phyloP scores from a whole-genome alignment of 1,284 basidiomycete species.

The Puccinia polysora region DNA sequence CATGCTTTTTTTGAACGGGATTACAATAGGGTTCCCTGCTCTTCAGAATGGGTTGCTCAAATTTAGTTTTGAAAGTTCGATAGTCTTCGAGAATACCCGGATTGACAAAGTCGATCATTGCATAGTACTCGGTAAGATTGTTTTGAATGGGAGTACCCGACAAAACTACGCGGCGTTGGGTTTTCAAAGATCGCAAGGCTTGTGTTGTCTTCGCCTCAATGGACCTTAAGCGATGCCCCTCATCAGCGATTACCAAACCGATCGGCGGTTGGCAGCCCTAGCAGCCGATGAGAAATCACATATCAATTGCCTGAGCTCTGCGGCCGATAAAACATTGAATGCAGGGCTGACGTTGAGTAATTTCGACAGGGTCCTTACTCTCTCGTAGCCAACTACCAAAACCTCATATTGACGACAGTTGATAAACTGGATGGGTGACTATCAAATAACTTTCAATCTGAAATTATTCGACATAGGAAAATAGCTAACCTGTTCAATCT shows the following conservation, averaged over 20 bases:
- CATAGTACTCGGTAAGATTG: slow-evolving; percentile 87
- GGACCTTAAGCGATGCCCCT: slow-evolving; percentile 92
- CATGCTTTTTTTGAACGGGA: slow-evolving; percentile 67
- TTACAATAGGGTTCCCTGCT: slow-evolving; percentile 74
- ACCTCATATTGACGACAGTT: slow-evolving; percentile 69
- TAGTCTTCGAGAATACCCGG: slow-evolving; percentile 67
- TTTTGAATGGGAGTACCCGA: slow-evolving; percentile 93
- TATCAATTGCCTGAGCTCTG: neutral
- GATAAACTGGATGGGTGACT: slow-evolving; percentile 36
- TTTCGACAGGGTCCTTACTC: slow-evolving; percentile 50
- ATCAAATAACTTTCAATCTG: neutral
- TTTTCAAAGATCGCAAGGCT: slow-evolving; percentile 62
- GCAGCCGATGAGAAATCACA: slow-evolving; percentile 43
- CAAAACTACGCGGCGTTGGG: slow-evolving; percentile 60
- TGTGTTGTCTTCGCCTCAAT: slow-evolving; percentile 85
- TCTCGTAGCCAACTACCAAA: slow-evolving; percentile 91
- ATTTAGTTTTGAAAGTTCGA: slow-evolving; percentile 58
- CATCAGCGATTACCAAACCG: slow-evolving; percentile 90
- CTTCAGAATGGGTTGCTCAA: slow-evolving; percentile 82
- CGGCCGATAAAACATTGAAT: neutral
- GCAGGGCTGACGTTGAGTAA: slow-evolving; percentile 20
- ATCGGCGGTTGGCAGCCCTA: slow-evolving; percentile 65
- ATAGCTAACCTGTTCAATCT: slow-evolving; percentile 38
- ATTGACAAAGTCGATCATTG: slow-evolving; percentile 95
- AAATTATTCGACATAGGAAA: neutral